phyloP scores from a whole-genome alignment of 78 protist species.

The Polysphondylium violaceum region DNA sequence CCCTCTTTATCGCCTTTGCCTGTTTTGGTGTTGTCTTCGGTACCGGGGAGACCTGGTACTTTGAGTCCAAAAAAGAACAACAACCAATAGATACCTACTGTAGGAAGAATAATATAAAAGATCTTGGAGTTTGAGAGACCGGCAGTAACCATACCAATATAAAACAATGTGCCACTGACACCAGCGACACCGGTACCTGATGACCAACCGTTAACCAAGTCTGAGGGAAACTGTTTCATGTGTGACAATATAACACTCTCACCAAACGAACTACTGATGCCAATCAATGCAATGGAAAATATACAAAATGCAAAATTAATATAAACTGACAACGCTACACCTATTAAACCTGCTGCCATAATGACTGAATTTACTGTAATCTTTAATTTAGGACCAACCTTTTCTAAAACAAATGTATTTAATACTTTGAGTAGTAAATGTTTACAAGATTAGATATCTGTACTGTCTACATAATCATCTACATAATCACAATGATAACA shows the following conservation, averaged over 20 bases:
- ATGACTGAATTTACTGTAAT: slow-evolving; percentile 27
- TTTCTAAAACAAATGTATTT: slow-evolving; percentile 58
- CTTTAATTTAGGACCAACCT: slow-evolving; percentile 15
- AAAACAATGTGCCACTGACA: slow-evolving; percentile 76
- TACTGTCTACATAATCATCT: background rate
- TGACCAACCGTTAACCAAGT: slow-evolving; percentile 86
- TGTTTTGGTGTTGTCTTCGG: background rate
- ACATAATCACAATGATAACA: background rate
- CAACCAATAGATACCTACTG: slow-evolving; percentile 25
- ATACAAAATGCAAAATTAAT: slow-evolving; percentile 70
- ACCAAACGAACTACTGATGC: slow-evolving; percentile 79
- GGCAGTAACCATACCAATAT: slow-evolving; percentile 55
- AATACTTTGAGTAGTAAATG: slow-evolving; percentile 21
- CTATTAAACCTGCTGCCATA: slow-evolving; percentile 65
- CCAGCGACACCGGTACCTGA: slow-evolving; percentile 92
- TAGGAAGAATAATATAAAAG: slow-evolving; percentile 61
- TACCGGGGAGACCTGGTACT: slow-evolving; percentile 7
- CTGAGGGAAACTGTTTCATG: slow-evolving; percentile 64
- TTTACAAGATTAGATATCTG: background rate
- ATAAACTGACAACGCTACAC: slow-evolving; percentile 46
- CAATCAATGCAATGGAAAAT: slow-evolving; percentile 61
- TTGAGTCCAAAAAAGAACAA: slow-evolving; percentile 64
- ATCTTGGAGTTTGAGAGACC: slow-evolving; percentile 15
- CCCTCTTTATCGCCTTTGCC: background rate
- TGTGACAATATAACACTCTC: slow-evolving; percentile 80